A percentile compares a stretch with the other conserved stretches of the same genome.
Evolutionary conservation across 495 filamentous ascomycete genomes (phyloP).

Genomic region (Trichoderma erinaceum): DNA sequence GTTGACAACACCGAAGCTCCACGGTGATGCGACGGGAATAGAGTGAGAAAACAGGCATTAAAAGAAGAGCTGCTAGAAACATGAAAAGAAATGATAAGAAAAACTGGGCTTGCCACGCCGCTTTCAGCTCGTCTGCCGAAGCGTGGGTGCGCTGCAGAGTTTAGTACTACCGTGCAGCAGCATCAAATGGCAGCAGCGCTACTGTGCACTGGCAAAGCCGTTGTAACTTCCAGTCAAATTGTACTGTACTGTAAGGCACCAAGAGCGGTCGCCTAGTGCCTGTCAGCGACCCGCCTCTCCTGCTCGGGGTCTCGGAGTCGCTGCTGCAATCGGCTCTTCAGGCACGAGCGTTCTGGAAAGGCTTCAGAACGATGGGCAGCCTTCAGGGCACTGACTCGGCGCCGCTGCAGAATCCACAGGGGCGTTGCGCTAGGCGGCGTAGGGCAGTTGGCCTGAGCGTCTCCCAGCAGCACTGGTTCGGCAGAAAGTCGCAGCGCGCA

Average conservation of each 20-base stretch:
- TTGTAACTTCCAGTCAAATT: no score
- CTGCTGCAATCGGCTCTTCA: background rate
- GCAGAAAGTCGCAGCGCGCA: background rate
- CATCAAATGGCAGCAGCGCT: no score
- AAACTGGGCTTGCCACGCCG: background rate
- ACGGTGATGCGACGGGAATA: background rate
- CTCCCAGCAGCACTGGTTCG: background rate
- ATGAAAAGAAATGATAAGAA: background rate
- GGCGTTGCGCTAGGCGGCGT: conserved; percentile 7
- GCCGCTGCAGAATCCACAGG: background rate
- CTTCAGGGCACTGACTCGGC: background rate
- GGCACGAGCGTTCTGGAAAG: conserved; percentile 4
- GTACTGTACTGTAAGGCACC: no score
- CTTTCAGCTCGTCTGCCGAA: background rate
- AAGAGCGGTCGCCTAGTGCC: background rate
- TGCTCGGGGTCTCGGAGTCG: background rate
- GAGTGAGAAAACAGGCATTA: background rate
- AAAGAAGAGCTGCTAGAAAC: background rate
- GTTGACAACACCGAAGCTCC: background rate
- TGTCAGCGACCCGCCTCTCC: background rate
- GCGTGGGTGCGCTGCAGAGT: background rate
- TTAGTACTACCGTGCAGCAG: no score
- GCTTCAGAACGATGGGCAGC: background rate
- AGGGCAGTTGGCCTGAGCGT: background rate
- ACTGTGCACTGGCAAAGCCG: no score